phyloP scores from a whole-genome alignment of 257 asterid species.

The Cinchona pubescens region DNA sequence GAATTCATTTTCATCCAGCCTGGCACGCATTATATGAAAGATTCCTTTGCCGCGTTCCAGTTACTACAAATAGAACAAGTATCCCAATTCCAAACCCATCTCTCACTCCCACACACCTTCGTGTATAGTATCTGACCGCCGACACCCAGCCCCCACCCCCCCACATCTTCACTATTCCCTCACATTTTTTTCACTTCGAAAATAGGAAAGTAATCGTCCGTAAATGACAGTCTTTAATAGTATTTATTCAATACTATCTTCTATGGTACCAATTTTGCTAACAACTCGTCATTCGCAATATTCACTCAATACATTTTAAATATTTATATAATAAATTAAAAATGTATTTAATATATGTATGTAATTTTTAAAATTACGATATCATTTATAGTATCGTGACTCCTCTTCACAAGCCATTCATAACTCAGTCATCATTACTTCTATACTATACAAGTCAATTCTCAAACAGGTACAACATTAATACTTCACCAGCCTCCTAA shows the following conservation, averaged over 20 bases:
- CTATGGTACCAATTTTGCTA: too few relatives aligned
- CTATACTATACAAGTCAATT: constrained; percentile 6
- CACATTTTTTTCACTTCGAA: too few relatives aligned
- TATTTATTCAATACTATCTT: too few relatives aligned
- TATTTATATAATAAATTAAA: too few relatives aligned
- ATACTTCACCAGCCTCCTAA: constrained; percentile 47
- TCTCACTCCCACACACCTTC: constrained; percentile 2
- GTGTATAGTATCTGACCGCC: constrained; percentile 14
- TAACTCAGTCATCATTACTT: constrained; percentile 8
- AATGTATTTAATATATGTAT: too few relatives aligned
- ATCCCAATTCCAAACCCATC: not conserved
- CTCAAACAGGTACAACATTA: constrained; percentile 19
- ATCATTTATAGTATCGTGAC: too few relatives aligned
- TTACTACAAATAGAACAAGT: not conserved
- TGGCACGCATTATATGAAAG: constrained; percentile 38
- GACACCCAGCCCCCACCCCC: constrained; percentile 17
- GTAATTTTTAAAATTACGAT: too few relatives aligned
- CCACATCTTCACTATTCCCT: not conserved
- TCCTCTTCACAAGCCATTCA: not conserved
- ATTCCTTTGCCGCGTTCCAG: constrained; percentile 14
- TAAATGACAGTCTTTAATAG: too few relatives aligned
- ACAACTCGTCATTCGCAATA: too few relatives aligned
- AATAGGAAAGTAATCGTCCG: too few relatives aligned
- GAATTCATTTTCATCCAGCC: too few relatives aligned
- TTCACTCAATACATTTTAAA: too few relatives aligned